These are phyloP conservation scores for Xylaria intraflava DNA, from an alignment of 495 filamentous ascomycete genomes.

Conservation along the genomic window DNA sequence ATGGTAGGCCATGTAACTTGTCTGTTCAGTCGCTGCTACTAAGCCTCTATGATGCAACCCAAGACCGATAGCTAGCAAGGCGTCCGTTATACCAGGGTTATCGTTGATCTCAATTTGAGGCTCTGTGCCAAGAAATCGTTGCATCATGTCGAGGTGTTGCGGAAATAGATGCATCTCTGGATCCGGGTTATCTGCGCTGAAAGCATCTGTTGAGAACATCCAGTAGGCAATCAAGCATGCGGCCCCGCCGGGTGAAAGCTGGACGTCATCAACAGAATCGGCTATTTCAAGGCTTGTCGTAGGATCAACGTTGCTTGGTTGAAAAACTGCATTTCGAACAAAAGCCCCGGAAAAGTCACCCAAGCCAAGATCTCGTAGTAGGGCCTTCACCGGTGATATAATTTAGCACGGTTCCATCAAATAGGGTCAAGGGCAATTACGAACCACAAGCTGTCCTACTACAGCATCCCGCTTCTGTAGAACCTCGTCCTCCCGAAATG, in stretches of 20 bases:
- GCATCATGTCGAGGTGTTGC: slow-evolving; percentile 52
- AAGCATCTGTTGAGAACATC: slow-evolving; percentile 48
- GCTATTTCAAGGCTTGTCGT: slow-evolving; percentile 35
- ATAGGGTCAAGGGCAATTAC: slow-evolving; percentile 19
- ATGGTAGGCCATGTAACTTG: slow-evolving; percentile 48
- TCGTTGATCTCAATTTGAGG: slow-evolving; percentile 29
- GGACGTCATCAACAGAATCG: slow-evolving; percentile 55
- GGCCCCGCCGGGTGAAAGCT: slow-evolving; percentile 64
- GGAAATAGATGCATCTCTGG: slow-evolving; percentile 57
- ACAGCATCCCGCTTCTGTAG: slow-evolving; percentile 60
- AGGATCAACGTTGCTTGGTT: slow-evolving; percentile 26
- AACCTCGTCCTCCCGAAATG: slow-evolving; percentile 56
- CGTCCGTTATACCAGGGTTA: slow-evolving; percentile 39
- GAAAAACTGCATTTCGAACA: slow-evolving; percentile 25
- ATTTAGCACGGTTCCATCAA: background rate
- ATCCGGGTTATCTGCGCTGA: slow-evolving; percentile 38
- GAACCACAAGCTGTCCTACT: slow-evolving; percentile 69
- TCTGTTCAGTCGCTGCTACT: slow-evolving; percentile 18
- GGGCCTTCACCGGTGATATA: slow-evolving; percentile 42
- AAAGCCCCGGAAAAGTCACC: slow-evolving; percentile 25
- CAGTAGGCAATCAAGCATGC: slow-evolving; percentile 56
- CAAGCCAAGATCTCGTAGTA: slow-evolving; percentile 63
- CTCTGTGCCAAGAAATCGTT: slow-evolving; percentile 51
- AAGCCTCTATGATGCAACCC: slow-evolving; percentile 39
- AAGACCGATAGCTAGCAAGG: slow-evolving; percentile 44